phyloP scores from a whole-genome alignment of 106 monocot genomes.

The Dendrobium nobile region DNA sequence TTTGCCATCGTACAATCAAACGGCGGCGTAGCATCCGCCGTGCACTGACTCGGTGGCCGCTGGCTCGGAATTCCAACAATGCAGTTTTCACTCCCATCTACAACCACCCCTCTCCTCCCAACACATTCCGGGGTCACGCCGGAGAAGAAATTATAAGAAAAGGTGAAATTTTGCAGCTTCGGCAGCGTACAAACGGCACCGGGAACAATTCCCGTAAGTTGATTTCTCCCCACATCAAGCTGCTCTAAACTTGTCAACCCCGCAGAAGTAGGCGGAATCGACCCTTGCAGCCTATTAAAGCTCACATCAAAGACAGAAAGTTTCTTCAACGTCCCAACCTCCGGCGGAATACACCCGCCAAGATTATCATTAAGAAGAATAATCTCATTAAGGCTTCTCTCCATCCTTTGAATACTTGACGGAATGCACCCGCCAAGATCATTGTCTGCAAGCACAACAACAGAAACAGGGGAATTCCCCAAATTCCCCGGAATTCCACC shows the following conservation, averaged over 20 bases:
- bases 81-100: conserved; percentile 32
- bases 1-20: conserved; percentile 25
- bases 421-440: conserved; percentile 33
- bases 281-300: conserved; percentile 36
- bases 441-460: conserved; percentile 45
- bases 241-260: conserved; percentile 29
- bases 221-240: conserved; percentile 36
- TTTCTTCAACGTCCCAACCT: conserved; percentile 17
- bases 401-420: conserved; percentile 34
- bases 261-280: conserved; percentile 25
- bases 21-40: conserved; percentile 9
- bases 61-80: conserved; percentile 18
- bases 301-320: conserved; percentile 40
- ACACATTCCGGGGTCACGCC: conserved; percentile 34
- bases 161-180: conserved; percentile 38
- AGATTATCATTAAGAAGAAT: conserved; percentile 36
- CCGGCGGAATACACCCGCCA: conserved; percentile 24
- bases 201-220: conserved; percentile 29
- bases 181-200: conserved; percentile 26
- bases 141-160: conserved; percentile 42
- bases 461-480: conserved; percentile 49
- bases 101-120: neutral
- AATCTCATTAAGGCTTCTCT: conserved; percentile 32
- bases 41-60: conserved; percentile 24
- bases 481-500: conserved; percentile 25